Evolutionary conservation across 305 asterid species (phyloP).

Genomic region (Ajuga reptans): DNA sequence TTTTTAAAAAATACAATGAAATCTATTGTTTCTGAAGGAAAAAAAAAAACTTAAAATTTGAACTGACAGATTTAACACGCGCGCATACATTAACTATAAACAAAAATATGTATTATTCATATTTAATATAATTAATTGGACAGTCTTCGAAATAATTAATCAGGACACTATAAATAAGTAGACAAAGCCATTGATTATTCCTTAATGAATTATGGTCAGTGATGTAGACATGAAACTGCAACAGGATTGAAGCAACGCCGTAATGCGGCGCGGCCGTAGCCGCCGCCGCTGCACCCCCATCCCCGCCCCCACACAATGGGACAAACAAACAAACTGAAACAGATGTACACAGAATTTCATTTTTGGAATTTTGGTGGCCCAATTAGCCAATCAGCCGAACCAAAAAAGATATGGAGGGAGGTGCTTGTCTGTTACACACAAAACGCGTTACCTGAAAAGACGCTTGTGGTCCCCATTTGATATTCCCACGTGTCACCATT

Average conservation of each 20-base stretch:
- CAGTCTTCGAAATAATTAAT: too few relatives aligned
- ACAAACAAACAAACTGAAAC: neutral
- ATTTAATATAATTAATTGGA: too few relatives aligned
- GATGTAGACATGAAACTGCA: conserved; percentile 31
- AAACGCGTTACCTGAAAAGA: conserved; percentile 27
- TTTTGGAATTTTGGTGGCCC: conserved; percentile 17
- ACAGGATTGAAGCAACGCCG: neutral
- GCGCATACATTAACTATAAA: too few relatives aligned
- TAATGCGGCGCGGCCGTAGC: conserved; percentile 19
- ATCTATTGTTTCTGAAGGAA: too few relatives aligned
- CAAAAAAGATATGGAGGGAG: conserved; percentile 13
- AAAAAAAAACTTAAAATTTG: too few relatives aligned
- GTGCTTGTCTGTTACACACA: conserved; percentile 26
- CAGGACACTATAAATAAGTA: too few relatives aligned
- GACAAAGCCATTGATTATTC: neutral
- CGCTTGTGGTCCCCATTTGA: conserved; percentile 11
- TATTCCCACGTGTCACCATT: conserved; percentile 7
- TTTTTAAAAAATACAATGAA: too few relatives aligned
- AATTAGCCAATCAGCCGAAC: conserved; percentile 23
- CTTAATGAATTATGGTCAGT: neutral
- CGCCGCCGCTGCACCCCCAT: conserved; percentile 7
- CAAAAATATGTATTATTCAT: too few relatives aligned
- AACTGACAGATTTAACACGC: too few relatives aligned
- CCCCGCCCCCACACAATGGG: neutral
- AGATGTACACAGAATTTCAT: conserved; percentile 3